Base-by-base conservation (phyloP, 2,329 filamentous ascomycete species). In the Stagonosporopsis cucurbitacearum region DNA sequence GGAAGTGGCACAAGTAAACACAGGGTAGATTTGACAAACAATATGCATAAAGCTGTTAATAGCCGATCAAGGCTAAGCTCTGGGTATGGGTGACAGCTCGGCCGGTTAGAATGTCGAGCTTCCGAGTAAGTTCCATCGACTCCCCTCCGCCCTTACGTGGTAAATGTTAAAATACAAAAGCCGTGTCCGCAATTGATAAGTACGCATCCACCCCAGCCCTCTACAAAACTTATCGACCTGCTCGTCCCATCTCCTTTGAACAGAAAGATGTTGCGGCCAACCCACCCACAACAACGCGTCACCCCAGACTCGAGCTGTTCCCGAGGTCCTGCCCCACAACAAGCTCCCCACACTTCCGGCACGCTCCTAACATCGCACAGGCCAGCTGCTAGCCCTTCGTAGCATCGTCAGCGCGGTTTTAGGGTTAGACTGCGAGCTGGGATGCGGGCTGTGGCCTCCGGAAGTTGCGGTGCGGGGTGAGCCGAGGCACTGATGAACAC, bases 81-180 rank as follows among this genome's bases (percentile, higher is more conserved):
- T 40, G 35, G 26, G 23, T 25, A 39, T 41, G 40, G 20, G 42
- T 41, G 50, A 22, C 22, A 11, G 28, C 42, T 53, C n/a, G 50
- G 43, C 36, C 30, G 43, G 36, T 28, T 22, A 35, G n/a, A 36
- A 37, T 12, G 19, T 42, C 47, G 20, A 33, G 20, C 13, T 25
- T 17, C 28, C 43, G 50, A 54, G 50, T 54, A 54, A 54, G 50
- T 23, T 20, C 30, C 15, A 6, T 33, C 37, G 50, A 54, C 47
- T 50, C 47, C 33, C 9, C 25, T 7, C 39, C 33, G 7, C 12
- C 9, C n/a, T n/a, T n/a, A n/a, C 23, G 22, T 25, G 11, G 37
- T 8, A 23, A 23, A n/a, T 36, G 12, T 19, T 20, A 19, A 26
- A 4, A 7, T 37, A 6, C 6, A 28, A 20, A 9, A 23, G 6